phyloP scores from a whole-genome alignment of 208 protist species.

The Leishmania braziliensis region DNA sequence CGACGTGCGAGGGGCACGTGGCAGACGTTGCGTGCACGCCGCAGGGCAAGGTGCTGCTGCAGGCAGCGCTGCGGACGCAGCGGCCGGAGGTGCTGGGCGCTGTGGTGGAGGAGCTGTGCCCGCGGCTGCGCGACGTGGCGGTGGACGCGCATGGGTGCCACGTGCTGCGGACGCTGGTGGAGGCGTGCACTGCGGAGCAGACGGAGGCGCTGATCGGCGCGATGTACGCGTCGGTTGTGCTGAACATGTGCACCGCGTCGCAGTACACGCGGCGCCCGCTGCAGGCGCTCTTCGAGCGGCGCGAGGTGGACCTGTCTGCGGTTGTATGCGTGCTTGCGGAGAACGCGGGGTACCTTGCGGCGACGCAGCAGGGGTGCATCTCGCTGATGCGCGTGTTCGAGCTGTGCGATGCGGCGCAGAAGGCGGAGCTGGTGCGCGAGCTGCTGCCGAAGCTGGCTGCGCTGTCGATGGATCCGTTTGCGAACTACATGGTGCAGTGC shows the following conservation, averaged over 20 bases:
- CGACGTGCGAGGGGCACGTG: constrained; percentile 44
- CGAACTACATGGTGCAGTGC: constrained; percentile 93
- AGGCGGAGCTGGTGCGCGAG: constrained; percentile 57
- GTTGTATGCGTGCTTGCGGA: constrained; percentile 65
- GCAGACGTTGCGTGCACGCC: constrained; percentile 62
- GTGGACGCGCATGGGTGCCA: constrained; percentile 81
- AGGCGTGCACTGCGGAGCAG: constrained; percentile 55
- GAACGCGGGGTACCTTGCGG: constrained; percentile 80
- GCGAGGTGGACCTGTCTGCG: constrained; percentile 53
- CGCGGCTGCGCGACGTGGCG: constrained; percentile 52
- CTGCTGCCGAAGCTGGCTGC: constrained; percentile 68
- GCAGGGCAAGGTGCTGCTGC: constrained; percentile 56
- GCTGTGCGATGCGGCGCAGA: constrained; percentile 54
- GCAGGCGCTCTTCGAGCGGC: constrained; percentile 76
- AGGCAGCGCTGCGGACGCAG: constrained; percentile 55
- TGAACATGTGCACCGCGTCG: constrained; percentile 81
- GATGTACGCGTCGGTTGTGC: constrained; percentile 70
- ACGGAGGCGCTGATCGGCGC: constrained; percentile 50
- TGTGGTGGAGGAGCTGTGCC: constrained; percentile 59
- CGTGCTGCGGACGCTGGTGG: constrained; percentile 60
- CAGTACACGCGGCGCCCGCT: constrained; percentile 82
- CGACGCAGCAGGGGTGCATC: constrained; percentile 89
- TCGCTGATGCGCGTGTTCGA: constrained; percentile 87
- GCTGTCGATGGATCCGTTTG: constrained; percentile 79
- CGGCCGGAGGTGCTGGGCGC: constrained; percentile 38